A percentile compares a stretch with the other conserved stretches of the same genome.
These are phyloP conservation scores for Cladobotryum mycophilum DNA, from an alignment of 2,329 filamentous ascomycete species.

Conservation along the genomic window DNA sequence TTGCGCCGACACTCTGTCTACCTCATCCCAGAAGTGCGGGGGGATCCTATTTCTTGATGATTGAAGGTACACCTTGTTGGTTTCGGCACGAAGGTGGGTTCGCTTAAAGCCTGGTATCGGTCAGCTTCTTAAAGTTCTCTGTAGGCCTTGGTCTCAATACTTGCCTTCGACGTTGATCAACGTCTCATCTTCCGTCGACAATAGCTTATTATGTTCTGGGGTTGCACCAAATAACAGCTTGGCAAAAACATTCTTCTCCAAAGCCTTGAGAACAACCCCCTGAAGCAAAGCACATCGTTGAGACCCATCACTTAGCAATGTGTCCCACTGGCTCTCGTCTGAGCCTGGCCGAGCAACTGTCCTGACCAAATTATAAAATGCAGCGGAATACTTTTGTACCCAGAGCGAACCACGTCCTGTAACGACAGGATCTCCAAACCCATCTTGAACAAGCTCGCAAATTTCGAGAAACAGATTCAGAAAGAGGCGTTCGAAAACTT, in stretches of 20 bases:
- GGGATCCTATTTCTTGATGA: slow-evolving; percentile 14
- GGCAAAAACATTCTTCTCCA: slow-evolving; percentile 23
- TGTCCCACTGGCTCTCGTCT: slow-evolving; percentile 21
- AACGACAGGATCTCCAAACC: slow-evolving; percentile 12
- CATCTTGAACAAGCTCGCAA: slow-evolving; percentile 14
- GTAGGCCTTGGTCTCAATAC: too few species aligned
- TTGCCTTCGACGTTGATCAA: slow-evolving; percentile 24
- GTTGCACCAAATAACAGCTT: slow-evolving; percentile 26
- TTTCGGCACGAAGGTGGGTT: slow-evolving; percentile 20
- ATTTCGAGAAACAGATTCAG: slow-evolving; percentile 19
- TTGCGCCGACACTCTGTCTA: slow-evolving; percentile 22
- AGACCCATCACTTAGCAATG: slow-evolving; percentile 17
- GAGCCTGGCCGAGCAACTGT: slow-evolving; percentile 24
- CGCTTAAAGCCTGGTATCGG: slow-evolving; percentile 24
- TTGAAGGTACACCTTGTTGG: slow-evolving; percentile 20
- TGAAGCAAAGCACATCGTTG: slow-evolving; percentile 22
- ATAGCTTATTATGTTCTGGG: slow-evolving; percentile 16
- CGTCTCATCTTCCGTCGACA: slow-evolving; percentile 19
- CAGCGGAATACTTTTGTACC: slow-evolving; percentile 14
- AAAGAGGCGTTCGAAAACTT: slow-evolving; percentile 19
- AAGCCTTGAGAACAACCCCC: slow-evolving; percentile 24
- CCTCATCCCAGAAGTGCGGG: slow-evolving; percentile 24
- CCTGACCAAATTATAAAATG: slow-evolving; percentile 21
- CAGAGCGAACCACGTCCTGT: slow-evolving; percentile 17
- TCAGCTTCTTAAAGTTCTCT: neutral